Percentiles rank a stretch among this genome's conserved stretches.
Conservation (phyloP, 371 early-diverging fungal species). For the Batkoa obscura region DNA sequence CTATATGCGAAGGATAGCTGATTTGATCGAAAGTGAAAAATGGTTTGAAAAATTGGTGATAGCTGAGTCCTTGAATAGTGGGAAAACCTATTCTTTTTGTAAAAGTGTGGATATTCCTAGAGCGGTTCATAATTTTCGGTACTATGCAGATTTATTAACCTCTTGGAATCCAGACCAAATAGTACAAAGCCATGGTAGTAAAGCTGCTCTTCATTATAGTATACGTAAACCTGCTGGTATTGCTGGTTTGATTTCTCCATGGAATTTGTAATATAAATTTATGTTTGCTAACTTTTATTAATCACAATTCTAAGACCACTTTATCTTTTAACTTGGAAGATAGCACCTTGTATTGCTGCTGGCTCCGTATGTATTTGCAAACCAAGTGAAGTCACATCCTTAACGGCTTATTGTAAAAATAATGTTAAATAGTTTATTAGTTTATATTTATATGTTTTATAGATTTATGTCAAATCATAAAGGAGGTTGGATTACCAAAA, state of each 20-base stretch:
- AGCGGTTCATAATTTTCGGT: slow-evolving; percentile 39
- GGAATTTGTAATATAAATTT: slow-evolving; percentile 23
- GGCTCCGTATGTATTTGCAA: slow-evolving; percentile 27
- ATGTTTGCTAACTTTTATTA: slow-evolving; percentile 8
- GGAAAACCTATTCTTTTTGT: slow-evolving; percentile 40
- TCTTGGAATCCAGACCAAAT: not conserved
- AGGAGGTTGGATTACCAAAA: slow-evolving; percentile 40
- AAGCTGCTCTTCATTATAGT: slow-evolving; percentile 15
- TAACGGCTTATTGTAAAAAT: slow-evolving; percentile 25
- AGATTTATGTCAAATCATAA: slow-evolving; percentile 28
- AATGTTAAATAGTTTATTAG: not conserved
- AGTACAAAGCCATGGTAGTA: not conserved
- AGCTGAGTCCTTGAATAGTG: slow-evolving; percentile 34
- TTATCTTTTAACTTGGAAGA: slow-evolving; percentile 53
- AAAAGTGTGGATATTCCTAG: slow-evolving; percentile 36
- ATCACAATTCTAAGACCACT: slow-evolving; percentile 20
- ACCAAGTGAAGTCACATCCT: slow-evolving; percentile 48
- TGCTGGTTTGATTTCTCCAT: slow-evolving; percentile 45
- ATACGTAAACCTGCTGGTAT: slow-evolving; percentile 40
- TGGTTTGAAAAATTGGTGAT: slow-evolving; percentile 18
- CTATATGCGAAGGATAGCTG: slow-evolving; percentile 31
- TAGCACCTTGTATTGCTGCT: slow-evolving; percentile 46
- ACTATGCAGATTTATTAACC: slow-evolving; percentile 27
- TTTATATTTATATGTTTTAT: not conserved
- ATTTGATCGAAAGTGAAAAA: slow-evolving; percentile 27